phyloP scores from a whole-genome alignment of 352 stramenopile species.

The Phytophthora uliginosa region DNA sequence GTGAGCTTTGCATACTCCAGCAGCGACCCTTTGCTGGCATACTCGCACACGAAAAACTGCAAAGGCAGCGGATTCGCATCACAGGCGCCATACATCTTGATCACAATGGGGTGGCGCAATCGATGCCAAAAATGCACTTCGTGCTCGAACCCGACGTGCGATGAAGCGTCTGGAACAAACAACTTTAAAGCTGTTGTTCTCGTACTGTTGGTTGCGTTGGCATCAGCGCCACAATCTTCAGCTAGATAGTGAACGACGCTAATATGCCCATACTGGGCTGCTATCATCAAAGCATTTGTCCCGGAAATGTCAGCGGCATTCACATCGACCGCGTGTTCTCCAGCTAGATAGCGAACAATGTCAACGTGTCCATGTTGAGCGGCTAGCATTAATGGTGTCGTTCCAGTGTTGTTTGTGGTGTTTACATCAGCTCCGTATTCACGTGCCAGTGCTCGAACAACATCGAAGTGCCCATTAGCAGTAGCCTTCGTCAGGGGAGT shows the following conservation, averaged over 20 bases:
- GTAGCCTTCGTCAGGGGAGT: background rate
- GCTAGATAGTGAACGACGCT: background rate
- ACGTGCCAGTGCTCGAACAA: background rate
- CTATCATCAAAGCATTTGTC: background rate
- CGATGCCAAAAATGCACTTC: constrained; percentile 1
- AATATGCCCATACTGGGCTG: background rate
- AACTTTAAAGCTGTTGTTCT: constrained; percentile 4
- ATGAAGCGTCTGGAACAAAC: background rate
- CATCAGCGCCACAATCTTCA: background rate
- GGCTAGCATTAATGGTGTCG: constrained; percentile 4
- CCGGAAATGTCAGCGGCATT: background rate
- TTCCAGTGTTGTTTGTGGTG: constrained; percentile 1
- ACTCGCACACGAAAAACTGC: background rate
- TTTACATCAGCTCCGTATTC: constrained; percentile 4
- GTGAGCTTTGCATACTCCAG: background rate
- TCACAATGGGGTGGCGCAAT: constrained; percentile 4
- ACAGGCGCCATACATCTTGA: constrained; percentile 9
- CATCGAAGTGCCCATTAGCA: background rate
- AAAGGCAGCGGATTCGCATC: background rate
- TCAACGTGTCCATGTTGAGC: background rate
- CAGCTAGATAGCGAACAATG: background rate
- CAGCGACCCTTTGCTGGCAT: constrained; percentile 5
- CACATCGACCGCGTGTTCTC: background rate
- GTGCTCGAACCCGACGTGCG: background rate
- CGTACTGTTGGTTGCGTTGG: constrained; percentile 5